Percentiles rank a stretch among this genome's conserved stretches.
These are phyloP conservation scores for Astrocystis sublimbata DNA, from an alignment of 495 filamentous ascomycete species.

Conservation along the genomic window DNA sequence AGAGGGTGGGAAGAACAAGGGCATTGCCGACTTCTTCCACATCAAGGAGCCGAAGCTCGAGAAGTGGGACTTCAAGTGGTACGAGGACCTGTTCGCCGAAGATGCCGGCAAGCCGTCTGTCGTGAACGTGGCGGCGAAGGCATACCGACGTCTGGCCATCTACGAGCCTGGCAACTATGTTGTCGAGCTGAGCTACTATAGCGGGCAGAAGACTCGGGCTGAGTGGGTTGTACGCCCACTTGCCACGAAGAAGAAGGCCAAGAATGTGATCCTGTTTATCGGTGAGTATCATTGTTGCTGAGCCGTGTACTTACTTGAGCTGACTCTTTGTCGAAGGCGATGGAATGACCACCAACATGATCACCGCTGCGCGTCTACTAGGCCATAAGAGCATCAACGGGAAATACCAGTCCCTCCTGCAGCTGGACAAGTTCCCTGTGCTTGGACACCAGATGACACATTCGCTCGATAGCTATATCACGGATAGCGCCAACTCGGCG, in stretches of 20 bases:
- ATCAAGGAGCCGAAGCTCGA: slow-evolving; percentile 62
- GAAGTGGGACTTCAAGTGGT: slow-evolving; percentile 71
- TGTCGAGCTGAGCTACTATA: slow-evolving; percentile 69
- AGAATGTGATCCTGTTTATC: slow-evolving; percentile 78
- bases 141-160: slow-evolving; percentile 65
- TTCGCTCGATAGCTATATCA: slow-evolving; percentile 74
- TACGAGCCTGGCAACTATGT: slow-evolving; percentile 71
- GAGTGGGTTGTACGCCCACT: slow-evolving; percentile 71
- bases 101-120: slow-evolving; percentile 63
- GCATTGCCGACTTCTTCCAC: slow-evolving; percentile 61
- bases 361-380: slow-evolving; percentile 68
- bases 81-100: slow-evolving; percentile 69
- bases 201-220: slow-evolving; percentile 61
- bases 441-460: slow-evolving; percentile 73
- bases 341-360: slow-evolving; percentile 81
- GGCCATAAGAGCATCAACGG: slow-evolving; percentile 75
- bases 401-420: slow-evolving; percentile 66
- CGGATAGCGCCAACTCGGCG: slow-evolving; percentile 74
- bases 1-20: slow-evolving; percentile 47
- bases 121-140: slow-evolving; percentile 71
- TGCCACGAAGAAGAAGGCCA: slow-evolving; percentile 62
- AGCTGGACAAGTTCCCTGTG: slow-evolving; percentile 71
- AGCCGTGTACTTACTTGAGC: too few species aligned
- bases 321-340: slow-evolving; percentile 42
- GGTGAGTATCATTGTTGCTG: slow-evolving; percentile 37